These are phyloP conservation scores for Nigrospora oryzae DNA, from an alignment of 2,329 filamentous ascomycete species.

Conservation along the genomic window DNA sequence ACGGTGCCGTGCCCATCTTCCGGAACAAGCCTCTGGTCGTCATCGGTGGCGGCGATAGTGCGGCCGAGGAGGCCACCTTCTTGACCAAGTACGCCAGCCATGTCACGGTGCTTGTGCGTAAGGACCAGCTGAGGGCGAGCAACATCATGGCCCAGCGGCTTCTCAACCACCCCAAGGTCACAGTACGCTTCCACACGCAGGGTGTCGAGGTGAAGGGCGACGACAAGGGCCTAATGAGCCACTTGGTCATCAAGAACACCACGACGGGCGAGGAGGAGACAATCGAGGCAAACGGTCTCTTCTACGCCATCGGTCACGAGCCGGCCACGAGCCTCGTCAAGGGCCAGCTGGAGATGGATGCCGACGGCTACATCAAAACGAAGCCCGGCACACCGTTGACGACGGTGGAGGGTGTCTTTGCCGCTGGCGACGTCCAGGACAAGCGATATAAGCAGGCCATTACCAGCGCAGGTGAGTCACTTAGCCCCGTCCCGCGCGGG, in stretches of 20 bases:
- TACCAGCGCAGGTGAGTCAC: conserved; percentile 78
- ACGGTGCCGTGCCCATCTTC: conserved; percentile 96
- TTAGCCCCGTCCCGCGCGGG: no score
- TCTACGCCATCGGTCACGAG: conserved; percentile 96
- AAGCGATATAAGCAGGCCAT: conserved; percentile 98
- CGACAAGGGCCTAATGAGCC: conserved; percentile 78
- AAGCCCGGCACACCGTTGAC: conserved; percentile 83
- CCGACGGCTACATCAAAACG: conserved; percentile 85
- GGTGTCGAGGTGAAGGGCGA: conserved; percentile 81
- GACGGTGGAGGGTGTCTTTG: conserved; percentile 85
- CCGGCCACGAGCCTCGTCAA: conserved; percentile 87
- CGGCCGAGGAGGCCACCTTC: conserved; percentile 95
- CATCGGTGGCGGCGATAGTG: conserved; percentile 93
- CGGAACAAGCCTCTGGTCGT: conserved; percentile 91
- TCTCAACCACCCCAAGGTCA: conserved; percentile 78
- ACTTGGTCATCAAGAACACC: conserved; percentile 75
- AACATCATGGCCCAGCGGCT: conserved; percentile 88
- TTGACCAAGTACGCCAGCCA: conserved; percentile 95
- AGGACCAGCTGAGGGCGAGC: conserved; percentile 77
- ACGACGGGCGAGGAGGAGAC: conserved; percentile 69
- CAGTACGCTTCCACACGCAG: conserved; percentile 76
- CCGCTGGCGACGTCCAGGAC: conserved; percentile 95
- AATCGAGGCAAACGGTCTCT: conserved; percentile 85
- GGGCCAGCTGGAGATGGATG: conserved; percentile 79
- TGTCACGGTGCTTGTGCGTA: conserved; percentile 87